Conservation (phyloP, 768 basidiomycete genomes). For the Ramaria sp. region DNA sequence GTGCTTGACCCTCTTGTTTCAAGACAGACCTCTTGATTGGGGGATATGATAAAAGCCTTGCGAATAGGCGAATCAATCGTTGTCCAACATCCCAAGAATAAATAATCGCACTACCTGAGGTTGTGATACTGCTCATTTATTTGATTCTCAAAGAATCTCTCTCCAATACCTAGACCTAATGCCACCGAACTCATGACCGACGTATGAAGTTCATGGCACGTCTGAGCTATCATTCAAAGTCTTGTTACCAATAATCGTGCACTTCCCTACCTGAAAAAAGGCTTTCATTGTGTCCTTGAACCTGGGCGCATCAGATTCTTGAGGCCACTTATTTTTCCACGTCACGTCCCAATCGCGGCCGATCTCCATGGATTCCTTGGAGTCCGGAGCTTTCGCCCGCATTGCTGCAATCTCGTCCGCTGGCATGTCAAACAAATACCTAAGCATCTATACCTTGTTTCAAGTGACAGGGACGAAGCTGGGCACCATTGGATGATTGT, state of each 20-base stretch:
- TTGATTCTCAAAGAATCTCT: conserved; percentile 65
- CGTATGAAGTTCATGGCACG: conserved; percentile 66
- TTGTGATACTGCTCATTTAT: conserved; percentile 75
- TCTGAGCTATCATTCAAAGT: conserved; percentile 24
- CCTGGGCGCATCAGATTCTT: conserved; percentile 44
- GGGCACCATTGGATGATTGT: conserved; percentile 42
- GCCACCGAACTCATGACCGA: conserved; percentile 82
- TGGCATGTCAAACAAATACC: conserved; percentile 10
- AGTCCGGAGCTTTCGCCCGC: conserved; percentile 68
- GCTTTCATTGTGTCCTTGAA: conserved; percentile 67
- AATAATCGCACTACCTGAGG: conserved; percentile 23
- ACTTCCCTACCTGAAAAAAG: conserved; percentile 51
- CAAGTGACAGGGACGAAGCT: background rate
- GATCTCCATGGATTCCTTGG: conserved; percentile 83
- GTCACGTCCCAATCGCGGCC: conserved; percentile 71
- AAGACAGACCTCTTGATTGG: conserved; percentile 53
- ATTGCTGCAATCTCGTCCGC: conserved; percentile 62
- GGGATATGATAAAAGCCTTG: conserved; percentile 66
- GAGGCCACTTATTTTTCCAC: conserved; percentile 79
- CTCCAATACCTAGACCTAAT: conserved; percentile 62
- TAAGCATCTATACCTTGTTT: background rate
- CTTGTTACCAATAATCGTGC: background rate
- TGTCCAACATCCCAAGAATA: background rate
- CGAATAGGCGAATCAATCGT: background rate
- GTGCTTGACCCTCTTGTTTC: conserved; percentile 54